Conservation (phyloP, 1,139 yeast species). For the Lodderomyces theae region DNA sequence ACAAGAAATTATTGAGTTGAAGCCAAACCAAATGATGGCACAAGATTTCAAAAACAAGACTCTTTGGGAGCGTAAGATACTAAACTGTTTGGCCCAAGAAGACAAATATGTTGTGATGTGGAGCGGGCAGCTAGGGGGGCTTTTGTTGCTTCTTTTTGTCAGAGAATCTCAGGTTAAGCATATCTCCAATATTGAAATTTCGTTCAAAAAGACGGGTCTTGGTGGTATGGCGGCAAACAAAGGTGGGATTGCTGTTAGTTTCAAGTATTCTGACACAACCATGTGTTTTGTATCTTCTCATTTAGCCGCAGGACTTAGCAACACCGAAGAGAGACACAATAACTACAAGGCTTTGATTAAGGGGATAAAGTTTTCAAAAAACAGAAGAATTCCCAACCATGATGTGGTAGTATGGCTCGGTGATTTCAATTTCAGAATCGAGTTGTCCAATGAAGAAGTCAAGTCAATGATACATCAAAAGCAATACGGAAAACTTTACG, state of each 20-base stretch:
- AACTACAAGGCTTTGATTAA: constrained; percentile 72
- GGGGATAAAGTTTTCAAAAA: constrained; percentile 51
- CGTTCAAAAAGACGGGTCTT: constrained; percentile 86
- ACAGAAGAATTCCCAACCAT: constrained; percentile 60
- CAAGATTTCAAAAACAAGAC: constrained; percentile 70
- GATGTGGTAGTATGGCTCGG: constrained; percentile 92
- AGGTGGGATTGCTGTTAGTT: constrained; percentile 87
- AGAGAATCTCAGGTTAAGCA: constrained; percentile 48
- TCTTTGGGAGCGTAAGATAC: constrained; percentile 77
- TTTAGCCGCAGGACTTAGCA: constrained; percentile 82
- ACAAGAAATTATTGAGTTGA: constrained; percentile 89
- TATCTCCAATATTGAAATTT: constrained; percentile 68
- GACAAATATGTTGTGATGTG: constrained; percentile 65
- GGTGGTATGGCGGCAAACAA: constrained; percentile 96
- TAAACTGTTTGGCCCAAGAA: constrained; percentile 49
- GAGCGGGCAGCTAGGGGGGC: constrained; percentile 91
- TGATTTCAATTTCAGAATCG: constrained; percentile 84
- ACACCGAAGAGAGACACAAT: constrained; percentile 76
- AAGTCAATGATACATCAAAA: constrained; percentile 50
- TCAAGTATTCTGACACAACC: constrained; percentile 70
- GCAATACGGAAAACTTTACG: constrained; percentile 55
- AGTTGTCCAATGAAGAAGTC: constrained; percentile 66
- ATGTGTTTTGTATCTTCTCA: constrained; percentile 85
- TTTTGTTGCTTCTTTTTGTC: constrained; percentile 73
- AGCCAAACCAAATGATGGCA: constrained; percentile 85